Base-by-base conservation (phyloP, 106 monocot species). In the Acanthochlamys bracteata region DNA sequence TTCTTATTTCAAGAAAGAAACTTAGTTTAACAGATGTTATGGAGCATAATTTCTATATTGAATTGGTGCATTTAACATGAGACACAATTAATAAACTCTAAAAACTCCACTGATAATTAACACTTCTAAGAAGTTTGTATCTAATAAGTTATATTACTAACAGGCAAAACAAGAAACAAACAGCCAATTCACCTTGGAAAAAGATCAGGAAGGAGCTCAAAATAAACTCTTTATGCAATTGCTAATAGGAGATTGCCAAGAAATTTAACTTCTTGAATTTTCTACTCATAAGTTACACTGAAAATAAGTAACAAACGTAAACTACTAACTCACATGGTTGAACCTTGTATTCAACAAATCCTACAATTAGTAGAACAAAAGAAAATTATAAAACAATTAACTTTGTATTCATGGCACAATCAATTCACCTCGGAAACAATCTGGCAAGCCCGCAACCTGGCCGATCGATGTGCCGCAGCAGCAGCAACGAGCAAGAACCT, bases 401-500 rank as follows among this genome's bases (percentile, higher is more conserved):
- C 16, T 19, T 4, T 6, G 25, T 13, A 57, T 23, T 21, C 20
- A 25, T 16, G 16, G 53, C 20, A 24, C 14, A 66, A 20, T 40
- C 20, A 33, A 17, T 7, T 70, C 57, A 98, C 98, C 92, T 98
- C 85, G 0, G 88, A 85, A 40, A 98, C 67, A 45, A 98, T 88
- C 76, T 98, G 98, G 77, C 98, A 98, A 6, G 88, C 64, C 20
- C 98, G 77, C 24, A 89, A 83, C 67, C 96, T 75, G 9, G 81
- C 76, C 10, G 76, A 55, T 0, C 88, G 83, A 39, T 82, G 69
- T 27, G 78, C 76, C 4, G 91, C 77, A 2, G 26, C 62, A 8
- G 96, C 55, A 8, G 84, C 92, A 1, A 56, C 62, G 11, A 92
- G 70, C 39, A 98, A 83, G 64, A 92, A 85, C 61, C 83, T 42